Evolutionary conservation across 441 rosid species (phyloP).

Genomic region (Erodium trifolium): DNA sequence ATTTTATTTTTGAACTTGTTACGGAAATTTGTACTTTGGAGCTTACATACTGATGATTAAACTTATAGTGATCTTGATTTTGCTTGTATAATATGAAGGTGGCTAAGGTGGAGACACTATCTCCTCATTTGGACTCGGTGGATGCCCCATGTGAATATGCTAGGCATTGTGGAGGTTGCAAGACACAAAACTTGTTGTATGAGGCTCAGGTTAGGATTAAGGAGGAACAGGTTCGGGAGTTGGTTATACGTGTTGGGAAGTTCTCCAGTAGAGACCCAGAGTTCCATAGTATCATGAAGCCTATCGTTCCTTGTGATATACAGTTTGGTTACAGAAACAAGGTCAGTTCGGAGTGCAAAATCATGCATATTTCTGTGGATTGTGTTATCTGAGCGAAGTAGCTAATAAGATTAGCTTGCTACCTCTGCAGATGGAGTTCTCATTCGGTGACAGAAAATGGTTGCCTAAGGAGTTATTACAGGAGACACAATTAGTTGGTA

Average conservation of each 20-base stretch:
- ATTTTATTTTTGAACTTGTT: background rate
- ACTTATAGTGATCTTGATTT: constrained; percentile 10
- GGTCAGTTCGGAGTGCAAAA: constrained; percentile 22
- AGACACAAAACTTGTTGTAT: constrained; percentile 65
- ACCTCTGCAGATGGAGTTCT: constrained; percentile 74
- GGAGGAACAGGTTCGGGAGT: constrained; percentile 69
- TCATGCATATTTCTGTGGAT: background rate
- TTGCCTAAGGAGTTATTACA: constrained; percentile 48
- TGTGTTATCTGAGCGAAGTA: background rate
- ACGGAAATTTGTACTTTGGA: background rate
- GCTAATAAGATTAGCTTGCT: background rate
- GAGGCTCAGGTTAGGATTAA: constrained; percentile 82
- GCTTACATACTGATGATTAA: too few species aligned
- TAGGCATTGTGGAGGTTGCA: constrained; percentile 77
- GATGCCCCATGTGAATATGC: constrained; percentile 93
- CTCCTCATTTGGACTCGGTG: constrained; percentile 61
- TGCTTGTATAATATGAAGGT: constrained; percentile 32
- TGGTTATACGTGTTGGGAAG: constrained; percentile 58
- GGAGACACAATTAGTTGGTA: constrained; percentile 41
- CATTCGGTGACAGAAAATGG: constrained; percentile 78
- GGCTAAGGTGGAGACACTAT: constrained; percentile 56
- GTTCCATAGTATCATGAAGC: constrained; percentile 42
- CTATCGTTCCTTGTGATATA: constrained; percentile 70
- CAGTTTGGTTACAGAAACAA: constrained; percentile 83
- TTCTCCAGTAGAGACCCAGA: constrained; percentile 42